Base-by-base conservation (phyloP, 495 filamentous ascomycete genomes). In the Saxophila tyrrhenica region DNA sequence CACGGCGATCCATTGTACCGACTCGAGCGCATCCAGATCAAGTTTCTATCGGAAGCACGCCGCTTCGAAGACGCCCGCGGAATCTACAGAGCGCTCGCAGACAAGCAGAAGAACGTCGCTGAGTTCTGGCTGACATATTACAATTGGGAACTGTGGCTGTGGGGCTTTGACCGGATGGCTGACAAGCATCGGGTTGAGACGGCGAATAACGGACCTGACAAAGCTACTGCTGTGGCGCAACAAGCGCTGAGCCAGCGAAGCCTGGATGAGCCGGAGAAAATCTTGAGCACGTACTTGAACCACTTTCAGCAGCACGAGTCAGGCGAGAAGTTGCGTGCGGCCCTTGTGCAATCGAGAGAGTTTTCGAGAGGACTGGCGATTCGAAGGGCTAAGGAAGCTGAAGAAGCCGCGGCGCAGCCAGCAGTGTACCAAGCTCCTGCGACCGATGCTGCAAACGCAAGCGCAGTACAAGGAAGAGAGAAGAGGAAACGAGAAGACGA, bases 91-190 rank as follows among this genome's bases (percentile, higher is more conserved):
- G 75, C 77, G 11, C 74, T 98, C 38, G 75, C 84, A 2, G 63
- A 75, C 20, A 74, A 80, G 15, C 81, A 85, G 35, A 82, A 81
- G 19, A 75, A 85, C 57, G 88, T 82, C 62, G 87, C 87, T 61
- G 87, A 94, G 61, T 96, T 96, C 62, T 98, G 92, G 92, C 77
- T 89, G 25, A 78, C 82, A 38, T 95, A 86, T 65, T 95, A 94
- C 66, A 69, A 81, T 39, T 98, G 88, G 87, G 92, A 95, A 67
- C 81, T 96, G 74, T 76, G 83, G 48, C 71, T 75, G 2, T 84
- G 81, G 81, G 72, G 73, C 57, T 42, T 55, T 47, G 48, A 54
- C 20, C 39, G 56, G n/a, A 61, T 62, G 39, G 50, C 38, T n/a
- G 64, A 62, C 0, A 39, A 47, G 9, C 25, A 54, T 13, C 52